A percentile compares a stretch with the other conserved stretches of the same genome.
Evolutionary conservation across 2,329 filamentous ascomycete genomes (phyloP).

Genomic region (Cladosporium sp.): DNA sequence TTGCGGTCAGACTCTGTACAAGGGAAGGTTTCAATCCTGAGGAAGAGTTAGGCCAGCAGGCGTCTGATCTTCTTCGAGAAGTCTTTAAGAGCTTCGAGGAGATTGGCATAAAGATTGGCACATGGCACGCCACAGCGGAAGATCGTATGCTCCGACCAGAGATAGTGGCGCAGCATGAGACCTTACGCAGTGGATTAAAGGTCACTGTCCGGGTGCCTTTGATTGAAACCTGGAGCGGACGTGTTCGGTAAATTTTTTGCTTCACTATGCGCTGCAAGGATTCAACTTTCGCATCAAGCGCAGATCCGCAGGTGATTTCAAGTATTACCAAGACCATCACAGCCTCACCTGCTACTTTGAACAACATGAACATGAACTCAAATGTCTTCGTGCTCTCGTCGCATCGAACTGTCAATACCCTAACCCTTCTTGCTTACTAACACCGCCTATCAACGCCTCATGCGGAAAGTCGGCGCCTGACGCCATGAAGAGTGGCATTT

Average conservation of each 20-base stretch:
- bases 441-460: neutral
- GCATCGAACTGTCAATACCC: neutral
- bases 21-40: neutral
- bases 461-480: slow-evolving; percentile 2
- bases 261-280: neutral
- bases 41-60: neutral
- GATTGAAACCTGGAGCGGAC: neutral
- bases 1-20: neutral
- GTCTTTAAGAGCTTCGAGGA: neutral
- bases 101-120: neutral
- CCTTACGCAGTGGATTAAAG: neutral
- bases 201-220: neutral
- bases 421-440: neutral
- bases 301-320: neutral
- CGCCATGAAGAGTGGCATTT: slow-evolving; percentile 4
- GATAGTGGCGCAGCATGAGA: neutral
- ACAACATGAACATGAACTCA: neutral
- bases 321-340: neutral
- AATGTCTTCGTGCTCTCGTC: neutral
- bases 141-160: neutral
- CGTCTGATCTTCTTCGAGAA: neutral
- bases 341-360: neutral
- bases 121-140: neutral
- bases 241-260: neutral
- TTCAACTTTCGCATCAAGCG: neutral